phyloP scores from a whole-genome alignment of 2,329 filamentous ascomycete genomes.

The Trichoderma lentiforme region DNA sequence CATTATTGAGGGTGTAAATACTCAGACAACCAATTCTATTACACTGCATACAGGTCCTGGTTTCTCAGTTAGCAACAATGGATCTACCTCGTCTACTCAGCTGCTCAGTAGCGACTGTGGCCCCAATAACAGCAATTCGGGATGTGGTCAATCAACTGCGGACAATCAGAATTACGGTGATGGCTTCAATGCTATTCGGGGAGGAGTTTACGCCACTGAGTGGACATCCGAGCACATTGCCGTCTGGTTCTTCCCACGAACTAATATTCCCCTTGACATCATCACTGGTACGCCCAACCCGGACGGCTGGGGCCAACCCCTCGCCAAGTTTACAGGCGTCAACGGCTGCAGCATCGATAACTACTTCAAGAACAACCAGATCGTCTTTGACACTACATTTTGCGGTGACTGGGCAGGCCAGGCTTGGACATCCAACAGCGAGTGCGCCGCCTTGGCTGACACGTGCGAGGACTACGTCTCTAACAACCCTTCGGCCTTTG shows the following conservation, averaged over 20 bases:
- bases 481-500: constrained; percentile 66
- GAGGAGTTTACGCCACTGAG: constrained; percentile 71
- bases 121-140: constrained; percentile 47
- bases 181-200: constrained; percentile 66
- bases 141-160: constrained; percentile 56
- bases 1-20: constrained; percentile 75
- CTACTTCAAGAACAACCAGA: constrained; percentile 68
- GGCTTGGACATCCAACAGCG: constrained; percentile 57
- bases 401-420: constrained; percentile 83
- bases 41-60: constrained; percentile 64
- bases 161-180: constrained; percentile 59
- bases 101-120: constrained; percentile 56
- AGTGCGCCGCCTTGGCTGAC: constrained; percentile 57
- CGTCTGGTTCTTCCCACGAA: constrained; percentile 78
- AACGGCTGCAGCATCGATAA: constrained; percentile 67
- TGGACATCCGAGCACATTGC: constrained; percentile 72
- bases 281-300: constrained; percentile 59
- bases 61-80: constrained; percentile 54
- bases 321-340: constrained; percentile 63
- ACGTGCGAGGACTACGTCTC: constrained; percentile 72
- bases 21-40: constrained; percentile 55
- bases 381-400: constrained; percentile 80
- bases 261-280: constrained; percentile 62
- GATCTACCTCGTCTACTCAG: constrained; percentile 43
- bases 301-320: constrained; percentile 63